Base-by-base conservation (phyloP, 1,139 yeast genomes). In the Pneumocystis canis region DNA sequence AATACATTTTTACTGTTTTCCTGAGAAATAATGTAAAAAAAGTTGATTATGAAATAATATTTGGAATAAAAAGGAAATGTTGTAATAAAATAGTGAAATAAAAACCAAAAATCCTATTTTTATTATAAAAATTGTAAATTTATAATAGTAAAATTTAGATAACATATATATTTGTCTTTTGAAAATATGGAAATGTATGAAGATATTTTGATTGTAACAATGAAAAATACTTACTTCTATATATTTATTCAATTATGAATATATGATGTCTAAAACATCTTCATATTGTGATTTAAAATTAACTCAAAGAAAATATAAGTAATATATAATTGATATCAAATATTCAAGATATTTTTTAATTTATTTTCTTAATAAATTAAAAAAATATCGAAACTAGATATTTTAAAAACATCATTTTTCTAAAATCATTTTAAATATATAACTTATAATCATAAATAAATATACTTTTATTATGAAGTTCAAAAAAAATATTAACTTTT, bases 291-390 rank as follows among this genome's bases (percentile, higher is more conserved):
- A 80, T 67, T 63, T 80, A 0, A 79, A 79, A 67, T 72, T 80
- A 0, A 71, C 74, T 1, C 62, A 62, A 31, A 77, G 75, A 7
- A 68, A 68, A 2, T 83, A 83, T 6, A 71, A 75, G 62, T 81
- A 84, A 84, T 80, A 80, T 76, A 79, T 82, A 72, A 82, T 80
- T 3, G 80, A 79, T 63, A 80, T 81, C 20, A 69, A 70, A 60
- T 80, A 78, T 66, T 69, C 69, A 33, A 71, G 80, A 62, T 71
- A 80, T 41, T 69, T 81, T 47, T 71, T 73, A 79, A 28, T 76
- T 79, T 58, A 68, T 81, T 2, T 77, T 1, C 68, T 80, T 57
- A 70, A 70, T 0, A 79, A 77, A 59, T 65, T 79, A 37, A 74
- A 74, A 63, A 68, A 62, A 5, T 66, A 67, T 32, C 62, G 64